Base-by-base conservation (phyloP, 2,329 filamentous ascomycete species). In the Beauveria rudraprayagi region DNA sequence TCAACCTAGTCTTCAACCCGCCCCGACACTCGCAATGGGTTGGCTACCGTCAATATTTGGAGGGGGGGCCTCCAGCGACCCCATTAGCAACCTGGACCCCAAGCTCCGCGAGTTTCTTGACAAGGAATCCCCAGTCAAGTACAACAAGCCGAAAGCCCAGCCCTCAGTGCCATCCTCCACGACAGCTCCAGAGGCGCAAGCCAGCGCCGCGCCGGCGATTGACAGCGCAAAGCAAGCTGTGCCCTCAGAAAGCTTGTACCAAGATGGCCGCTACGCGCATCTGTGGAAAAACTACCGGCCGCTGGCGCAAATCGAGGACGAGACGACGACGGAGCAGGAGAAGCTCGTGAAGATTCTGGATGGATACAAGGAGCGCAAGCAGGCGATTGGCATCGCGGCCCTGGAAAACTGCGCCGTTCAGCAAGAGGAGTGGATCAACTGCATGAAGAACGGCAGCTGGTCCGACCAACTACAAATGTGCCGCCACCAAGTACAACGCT, bases 381-480 rank as follows among this genome's bases (percentile, higher is more conserved):
- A 84, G 40, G 82, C 85, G 60, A 90, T 97, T 64, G 90, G 90
- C 34, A 81, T 83, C 47, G 90, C 91, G 1, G 92, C 93, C 10
- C 80, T 96, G 70, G 94, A 99, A 77, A 99, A 97, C 73, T 99
- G 94, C 74, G 88, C 91, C 1, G 74, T 92, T 63, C 91, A 96
- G 72, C 91, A 97, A 76, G 81, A 91, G 70, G 87, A 88, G 62
- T 88, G 95, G 79, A 86, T 87, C 63, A 81, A 88, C 53, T 99
- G 94, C 79, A 94, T 94, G 80, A 82, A 83, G 68, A 79, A 81
- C 60, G 92, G 92, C 30, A 82, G 80, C 55, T 84, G 85, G 78
- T 75, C 77, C 68, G 85, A 89, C 66, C 82, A 84, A 66, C 77
- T 93, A 74, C 92, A 87, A 43, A 83, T 97, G 85, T 99, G 94